These are phyloP conservation scores for Stachybotrys echinatus DNA, from an alignment of 2,329 filamentous ascomycete species.

Conservation along the genomic window DNA sequence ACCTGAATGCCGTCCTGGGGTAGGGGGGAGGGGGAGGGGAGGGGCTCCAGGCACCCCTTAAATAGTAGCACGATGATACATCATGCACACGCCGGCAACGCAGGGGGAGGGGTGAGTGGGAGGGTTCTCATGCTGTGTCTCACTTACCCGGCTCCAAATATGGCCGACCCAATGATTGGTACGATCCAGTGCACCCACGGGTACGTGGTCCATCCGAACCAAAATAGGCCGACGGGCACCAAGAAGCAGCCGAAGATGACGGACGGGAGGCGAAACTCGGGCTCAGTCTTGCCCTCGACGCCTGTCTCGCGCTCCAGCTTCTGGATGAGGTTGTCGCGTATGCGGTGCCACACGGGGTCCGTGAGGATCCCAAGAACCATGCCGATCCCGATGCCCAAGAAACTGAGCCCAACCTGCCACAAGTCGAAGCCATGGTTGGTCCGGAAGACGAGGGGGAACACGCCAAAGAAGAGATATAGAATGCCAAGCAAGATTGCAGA, in stretches of 20 bases:
- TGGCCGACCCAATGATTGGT: conserved; percentile 64
- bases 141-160: conserved; percentile 68
- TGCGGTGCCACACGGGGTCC: conserved; percentile 61
- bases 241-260: conserved; percentile 69
- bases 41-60: too few species aligned
- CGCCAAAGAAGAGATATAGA: conserved; percentile 86
- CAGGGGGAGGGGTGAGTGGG: neutral
- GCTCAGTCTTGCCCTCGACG: conserved; percentile 60
- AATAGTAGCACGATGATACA: too few species aligned
- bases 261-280: conserved; percentile 79
- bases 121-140: conserved; percentile 11
- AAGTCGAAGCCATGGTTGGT: conserved; percentile 70
- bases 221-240: conserved; percentile 77
- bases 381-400: conserved; percentile 65
- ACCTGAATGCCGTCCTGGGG: too few species aligned
- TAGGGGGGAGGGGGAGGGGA: too few species aligned
- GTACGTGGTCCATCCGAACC: conserved; percentile 84
- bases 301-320: conserved; percentile 46
- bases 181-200: conserved; percentile 69
- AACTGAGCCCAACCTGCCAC: conserved; percentile 75
- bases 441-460: conserved; percentile 75
- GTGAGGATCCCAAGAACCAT: conserved; percentile 59
- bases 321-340: conserved; percentile 53
- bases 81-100: too few species aligned
- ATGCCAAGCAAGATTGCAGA: conserved; percentile 83